Percentiles rank a stretch among this genome's conserved stretches.
Conservation (phyloP, 2,329 filamentous ascomycete species). For the Arthrobotrys sinensis region DNA sequence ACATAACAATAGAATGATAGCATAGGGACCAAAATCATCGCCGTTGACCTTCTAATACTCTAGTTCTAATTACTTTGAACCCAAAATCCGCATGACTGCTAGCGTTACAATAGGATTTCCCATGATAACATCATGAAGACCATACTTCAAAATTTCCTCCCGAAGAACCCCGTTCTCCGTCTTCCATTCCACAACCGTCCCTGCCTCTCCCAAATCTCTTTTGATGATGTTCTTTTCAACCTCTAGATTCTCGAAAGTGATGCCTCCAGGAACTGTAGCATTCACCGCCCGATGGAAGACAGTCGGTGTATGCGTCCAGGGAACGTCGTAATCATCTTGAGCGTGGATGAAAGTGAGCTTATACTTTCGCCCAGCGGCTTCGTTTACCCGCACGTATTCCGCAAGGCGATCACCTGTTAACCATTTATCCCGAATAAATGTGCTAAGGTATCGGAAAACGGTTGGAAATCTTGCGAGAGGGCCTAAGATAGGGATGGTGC, state of each 20-base stretch:
- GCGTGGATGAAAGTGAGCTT: constrained; percentile 71
- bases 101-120: constrained; percentile 72
- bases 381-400: constrained; percentile 68
- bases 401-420: constrained; percentile 71
- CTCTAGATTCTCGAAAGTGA: constrained; percentile 70
- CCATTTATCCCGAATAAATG: constrained; percentile 72
- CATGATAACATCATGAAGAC: constrained; percentile 75
- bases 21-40: not conserved
- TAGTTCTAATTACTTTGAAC: constrained; percentile 16
- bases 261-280: constrained; percentile 67
- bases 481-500: constrained; percentile 72
- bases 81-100: constrained; percentile 71
- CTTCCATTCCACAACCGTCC: constrained; percentile 71
- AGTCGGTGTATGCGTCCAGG: constrained; percentile 70
- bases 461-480: constrained; percentile 71
- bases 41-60: not conserved
- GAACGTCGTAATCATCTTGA: constrained; percentile 72
- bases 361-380: constrained; percentile 67
- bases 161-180: constrained; percentile 71
- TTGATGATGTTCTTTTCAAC: constrained; percentile 68
- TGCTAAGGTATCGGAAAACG: constrained; percentile 70
- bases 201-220: constrained; percentile 70
- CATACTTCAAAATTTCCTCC: constrained; percentile 73
- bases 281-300: constrained; percentile 74
- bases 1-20: not conserved